These are phyloP conservation scores for Cyclotella kingstonii DNA, from an alignment of 108 stramenopile species.

Conservation along the genomic window DNA sequence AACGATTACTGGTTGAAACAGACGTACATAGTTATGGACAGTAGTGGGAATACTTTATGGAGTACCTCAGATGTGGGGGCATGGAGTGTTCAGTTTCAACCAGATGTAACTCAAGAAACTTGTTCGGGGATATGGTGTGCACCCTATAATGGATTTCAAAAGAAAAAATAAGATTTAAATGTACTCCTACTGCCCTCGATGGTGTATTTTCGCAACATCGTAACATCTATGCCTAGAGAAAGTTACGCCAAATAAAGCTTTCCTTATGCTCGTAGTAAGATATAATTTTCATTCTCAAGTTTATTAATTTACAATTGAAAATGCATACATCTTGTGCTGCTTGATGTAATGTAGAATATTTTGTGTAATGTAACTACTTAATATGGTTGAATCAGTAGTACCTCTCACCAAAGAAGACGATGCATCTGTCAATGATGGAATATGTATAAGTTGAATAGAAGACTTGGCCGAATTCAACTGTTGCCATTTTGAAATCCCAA, in stretches of 20 bases:
- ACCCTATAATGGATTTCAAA: conserved; percentile 81
- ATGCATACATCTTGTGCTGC: conserved; percentile 58
- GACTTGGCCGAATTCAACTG: conserved; percentile 12
- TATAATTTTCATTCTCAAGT: too few relatives aligned
- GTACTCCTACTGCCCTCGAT: not conserved
- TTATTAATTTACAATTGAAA: conserved; percentile 31
- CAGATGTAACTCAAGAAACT: conserved; percentile 84
- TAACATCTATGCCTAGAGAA: not conserved
- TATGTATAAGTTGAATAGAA: conserved; percentile 31
- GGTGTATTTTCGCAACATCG: too few relatives aligned
- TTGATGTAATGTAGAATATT: conserved; percentile 65
- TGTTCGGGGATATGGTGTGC: conserved; percentile 88
- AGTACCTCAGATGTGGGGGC: conserved; percentile 74
- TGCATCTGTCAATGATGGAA: conserved; percentile 51
- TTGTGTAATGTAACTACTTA: conserved; percentile 34
- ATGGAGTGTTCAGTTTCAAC: conserved; percentile 89
- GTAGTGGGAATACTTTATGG: conserved; percentile 55
- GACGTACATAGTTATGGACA: conserved; percentile 59
- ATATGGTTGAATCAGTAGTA: conserved; percentile 26
- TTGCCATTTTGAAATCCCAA: conserved; percentile 23
- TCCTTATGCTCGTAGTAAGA: too few relatives aligned
- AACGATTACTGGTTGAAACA: conserved; percentile 88
- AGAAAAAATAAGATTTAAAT: conserved; percentile 27
- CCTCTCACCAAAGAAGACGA: conserved; percentile 60
- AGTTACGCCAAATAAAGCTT: not conserved